phyloP scores from a whole-genome alignment of 1,139 yeast species.

The Casaregolazyma lundiana region DNA sequence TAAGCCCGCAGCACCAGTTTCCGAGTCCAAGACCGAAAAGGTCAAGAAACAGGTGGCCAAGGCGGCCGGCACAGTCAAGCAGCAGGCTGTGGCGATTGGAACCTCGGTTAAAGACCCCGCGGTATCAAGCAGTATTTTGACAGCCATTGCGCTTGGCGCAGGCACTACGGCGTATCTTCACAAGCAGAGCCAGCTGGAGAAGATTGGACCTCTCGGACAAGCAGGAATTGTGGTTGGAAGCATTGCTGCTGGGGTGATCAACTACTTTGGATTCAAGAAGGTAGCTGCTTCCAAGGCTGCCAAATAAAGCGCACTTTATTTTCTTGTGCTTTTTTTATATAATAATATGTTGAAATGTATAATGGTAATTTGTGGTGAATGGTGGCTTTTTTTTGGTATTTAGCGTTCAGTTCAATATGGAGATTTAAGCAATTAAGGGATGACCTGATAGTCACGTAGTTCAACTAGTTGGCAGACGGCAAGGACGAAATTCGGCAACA shows the following conservation, averaged over 20 bases:
- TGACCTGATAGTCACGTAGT: background rate
- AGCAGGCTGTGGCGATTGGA: slow-evolving; percentile 17
- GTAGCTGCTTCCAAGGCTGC: background rate
- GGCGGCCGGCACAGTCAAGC: slow-evolving; percentile 15
- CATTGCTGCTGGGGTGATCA: slow-evolving; percentile 26
- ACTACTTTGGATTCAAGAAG: slow-evolving; percentile 29
- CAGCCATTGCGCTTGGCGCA: slow-evolving; percentile 27
- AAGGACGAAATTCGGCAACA: too few relatives aligned
- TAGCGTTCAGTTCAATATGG: background rate
- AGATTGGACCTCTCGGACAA: slow-evolving; percentile 24
- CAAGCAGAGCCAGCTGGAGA: slow-evolving; percentile 29
- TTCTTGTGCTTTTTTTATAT: background rate
- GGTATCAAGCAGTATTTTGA: slow-evolving; percentile 27
- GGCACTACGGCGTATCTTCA: slow-evolving; percentile 29
- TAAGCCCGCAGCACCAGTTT: background rate
- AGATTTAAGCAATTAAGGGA: background rate
- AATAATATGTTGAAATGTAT: background rate
- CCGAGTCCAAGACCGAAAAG: slow-evolving; percentile 12
- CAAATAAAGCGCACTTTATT: background rate
- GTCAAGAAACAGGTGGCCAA: slow-evolving; percentile 13
- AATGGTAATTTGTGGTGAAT: background rate
- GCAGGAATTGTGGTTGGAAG: slow-evolving; percentile 27
- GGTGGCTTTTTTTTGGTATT: background rate
- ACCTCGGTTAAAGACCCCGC: slow-evolving; percentile 31
- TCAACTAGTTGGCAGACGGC: too few relatives aligned